Evolutionary conservation across 495 filamentous ascomycete genomes (phyloP).

Genomic region (Lasiosphaeriaceae sp.): DNA sequence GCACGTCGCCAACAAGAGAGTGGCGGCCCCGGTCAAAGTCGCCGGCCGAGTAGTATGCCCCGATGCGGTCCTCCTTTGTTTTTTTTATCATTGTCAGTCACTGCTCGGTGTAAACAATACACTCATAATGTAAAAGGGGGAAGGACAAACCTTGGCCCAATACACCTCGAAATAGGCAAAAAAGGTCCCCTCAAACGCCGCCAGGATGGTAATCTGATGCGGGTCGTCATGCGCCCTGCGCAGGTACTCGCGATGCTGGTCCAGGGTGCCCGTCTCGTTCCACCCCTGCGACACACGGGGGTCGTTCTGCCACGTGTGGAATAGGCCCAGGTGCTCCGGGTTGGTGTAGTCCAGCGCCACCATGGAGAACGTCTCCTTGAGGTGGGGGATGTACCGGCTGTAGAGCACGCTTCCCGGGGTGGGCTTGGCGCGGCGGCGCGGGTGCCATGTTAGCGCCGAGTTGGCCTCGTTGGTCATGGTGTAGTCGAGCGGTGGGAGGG

Average conservation of each 20-base stretch:
- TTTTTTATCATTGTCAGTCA: conserved; percentile 17
- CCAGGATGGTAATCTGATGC: conserved; percentile 59
- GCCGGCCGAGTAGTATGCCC: conserved; percentile 59
- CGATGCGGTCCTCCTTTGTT: conserved; percentile 59
- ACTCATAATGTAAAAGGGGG: neutral
- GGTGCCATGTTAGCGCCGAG: conserved; percentile 46
- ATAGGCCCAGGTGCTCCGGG: conserved; percentile 52
- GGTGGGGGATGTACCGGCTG: conserved; percentile 64
- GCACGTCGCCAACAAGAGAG: conserved; percentile 61
- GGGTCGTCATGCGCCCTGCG: conserved; percentile 56
- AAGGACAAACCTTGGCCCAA: conserved; percentile 58
- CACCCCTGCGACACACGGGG: conserved; percentile 65
- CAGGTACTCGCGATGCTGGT: conserved; percentile 61
- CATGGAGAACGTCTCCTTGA: conserved; percentile 63
- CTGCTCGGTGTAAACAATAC: neutral
- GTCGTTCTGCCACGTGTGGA: conserved; percentile 69
- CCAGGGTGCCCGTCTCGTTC: conserved; percentile 62
- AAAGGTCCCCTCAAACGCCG: conserved; percentile 53
- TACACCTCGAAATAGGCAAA: conserved; percentile 72
- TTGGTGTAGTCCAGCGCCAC: conserved; percentile 56
- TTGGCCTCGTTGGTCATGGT: conserved; percentile 44
- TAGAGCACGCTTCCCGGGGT: conserved; percentile 58
- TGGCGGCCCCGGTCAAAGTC: conserved; percentile 67
- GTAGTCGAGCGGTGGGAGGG: conserved; percentile 52
- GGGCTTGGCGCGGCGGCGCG: conserved; percentile 58